Conservation (phyloP, 2,329 filamentous ascomycete species). For the Helotiales sp. region DNA sequence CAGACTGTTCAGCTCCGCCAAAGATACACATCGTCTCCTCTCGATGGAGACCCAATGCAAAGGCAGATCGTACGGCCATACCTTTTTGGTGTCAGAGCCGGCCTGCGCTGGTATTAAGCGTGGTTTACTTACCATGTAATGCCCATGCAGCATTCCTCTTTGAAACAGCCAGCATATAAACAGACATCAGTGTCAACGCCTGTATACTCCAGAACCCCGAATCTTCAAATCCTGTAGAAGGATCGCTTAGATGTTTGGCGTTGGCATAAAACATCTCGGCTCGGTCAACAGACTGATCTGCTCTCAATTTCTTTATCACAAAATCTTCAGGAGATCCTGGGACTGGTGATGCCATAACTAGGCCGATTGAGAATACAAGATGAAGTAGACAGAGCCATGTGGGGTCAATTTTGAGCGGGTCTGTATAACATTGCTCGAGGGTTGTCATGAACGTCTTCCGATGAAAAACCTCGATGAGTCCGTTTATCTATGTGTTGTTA, state of each 20-base stretch:
- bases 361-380: slow-evolving; percentile 66
- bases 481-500: slow-evolving; percentile 54
- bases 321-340: slow-evolving; percentile 54
- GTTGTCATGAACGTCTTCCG: slow-evolving; percentile 53
- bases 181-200: slow-evolving; percentile 64
- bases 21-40: slow-evolving; percentile 63
- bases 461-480: slow-evolving; percentile 65
- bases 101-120: not conserved
- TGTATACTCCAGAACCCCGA: slow-evolving; percentile 70
- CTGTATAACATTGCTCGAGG: slow-evolving; percentile 58
- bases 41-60: slow-evolving; percentile 65
- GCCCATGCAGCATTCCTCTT: slow-evolving; percentile 67
- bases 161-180: slow-evolving; percentile 66
- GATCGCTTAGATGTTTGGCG: slow-evolving; percentile 57
- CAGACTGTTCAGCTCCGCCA: slow-evolving; percentile 49
- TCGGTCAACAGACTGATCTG: slow-evolving; percentile 51
- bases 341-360: slow-evolving; percentile 60
- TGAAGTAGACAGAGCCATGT: slow-evolving; percentile 64
- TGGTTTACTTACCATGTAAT: slow-evolving; percentile 56
- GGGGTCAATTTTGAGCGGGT: slow-evolving; percentile 55
- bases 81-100: slow-evolving; percentile 49
- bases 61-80: slow-evolving; percentile 67
- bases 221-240: slow-evolving; percentile 59
- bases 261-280: slow-evolving; percentile 68
- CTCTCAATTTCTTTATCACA: slow-evolving; percentile 57